These are phyloP conservation scores for Harringtonia lauricola DNA, from an alignment of 2,329 filamentous ascomycete genomes.

Conservation along the genomic window DNA sequence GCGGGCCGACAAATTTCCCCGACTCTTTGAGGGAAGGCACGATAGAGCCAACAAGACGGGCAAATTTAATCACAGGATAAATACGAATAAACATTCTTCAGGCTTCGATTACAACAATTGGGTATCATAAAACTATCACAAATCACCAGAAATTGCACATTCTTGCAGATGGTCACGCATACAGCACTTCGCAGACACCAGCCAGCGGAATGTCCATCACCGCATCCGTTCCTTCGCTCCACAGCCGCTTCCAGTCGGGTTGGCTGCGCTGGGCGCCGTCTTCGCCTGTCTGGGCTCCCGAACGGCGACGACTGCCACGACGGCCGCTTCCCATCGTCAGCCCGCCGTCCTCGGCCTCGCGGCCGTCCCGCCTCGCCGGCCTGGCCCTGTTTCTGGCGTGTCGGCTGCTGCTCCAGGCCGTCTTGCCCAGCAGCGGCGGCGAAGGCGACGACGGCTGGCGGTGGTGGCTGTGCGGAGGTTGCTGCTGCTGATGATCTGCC, in stretches of 20 bases:
- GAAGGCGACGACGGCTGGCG: conserved; percentile 12
- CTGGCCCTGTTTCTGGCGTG: conserved; percentile 14
- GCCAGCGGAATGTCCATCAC: conserved; percentile 95
- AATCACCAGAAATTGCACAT: too few relatives aligned
- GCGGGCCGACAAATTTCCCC: not conserved
- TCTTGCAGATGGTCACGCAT: conserved; percentile 57
- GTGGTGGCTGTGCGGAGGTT: conserved; percentile 1
- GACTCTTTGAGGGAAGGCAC: too few relatives aligned
- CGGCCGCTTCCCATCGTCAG: conserved; percentile 8
- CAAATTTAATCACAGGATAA: too few relatives aligned
- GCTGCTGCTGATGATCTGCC: not conserved
- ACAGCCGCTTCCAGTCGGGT: conserved; percentile 68
- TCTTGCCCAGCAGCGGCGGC: conserved; percentile 6
- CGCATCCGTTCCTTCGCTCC: conserved; percentile 89
- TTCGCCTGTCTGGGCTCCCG: not conserved
- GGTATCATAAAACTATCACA: not conserved
- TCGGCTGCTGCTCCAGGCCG: not conserved
- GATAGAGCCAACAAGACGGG: too few relatives aligned
- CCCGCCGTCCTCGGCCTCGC: conserved; percentile 14
- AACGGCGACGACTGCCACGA: conserved; percentile 1
- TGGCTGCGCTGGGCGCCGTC: not conserved
- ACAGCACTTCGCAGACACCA: conserved; percentile 89
- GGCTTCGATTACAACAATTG: too few relatives aligned
- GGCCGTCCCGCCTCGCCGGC: conserved; percentile 23
- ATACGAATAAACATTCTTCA: too few relatives aligned